Evolutionary conservation across 805 yeast genomes (phyloP).

Genomic region (Wickerhamiella sergipiensis): DNA sequence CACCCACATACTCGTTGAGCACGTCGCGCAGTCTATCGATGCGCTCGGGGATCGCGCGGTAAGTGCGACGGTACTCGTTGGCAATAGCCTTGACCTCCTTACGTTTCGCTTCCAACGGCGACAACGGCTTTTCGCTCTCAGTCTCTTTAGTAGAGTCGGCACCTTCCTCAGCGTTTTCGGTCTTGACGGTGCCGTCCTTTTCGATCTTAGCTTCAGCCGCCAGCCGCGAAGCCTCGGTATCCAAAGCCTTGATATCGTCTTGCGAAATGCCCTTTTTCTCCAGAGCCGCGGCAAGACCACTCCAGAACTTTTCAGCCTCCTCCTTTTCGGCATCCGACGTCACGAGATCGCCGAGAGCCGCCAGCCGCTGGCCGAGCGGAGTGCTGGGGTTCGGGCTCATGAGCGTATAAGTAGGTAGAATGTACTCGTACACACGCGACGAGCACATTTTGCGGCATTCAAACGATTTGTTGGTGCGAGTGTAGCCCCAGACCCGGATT

Average conservation of each 20-base stretch:
- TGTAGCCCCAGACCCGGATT: conserved; percentile 86
- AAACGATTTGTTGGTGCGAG: conserved; percentile 76
- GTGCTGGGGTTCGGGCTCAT: conserved; percentile 80
- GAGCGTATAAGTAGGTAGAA: conserved; percentile 82
- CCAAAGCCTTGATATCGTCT: conserved; percentile 11
- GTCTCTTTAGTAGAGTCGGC: conserved; percentile 22
- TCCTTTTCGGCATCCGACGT: conserved; percentile 46
- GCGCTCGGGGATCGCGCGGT: conserved; percentile 49
- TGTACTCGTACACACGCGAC: conserved; percentile 87
- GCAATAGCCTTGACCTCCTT: conserved; percentile 50
- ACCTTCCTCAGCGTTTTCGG: neutral
- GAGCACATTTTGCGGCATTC: conserved; percentile 94
- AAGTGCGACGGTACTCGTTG: conserved; percentile 51
- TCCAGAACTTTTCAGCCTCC: conserved; percentile 73
- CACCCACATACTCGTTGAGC: conserved; percentile 63
- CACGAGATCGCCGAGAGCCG: conserved; percentile 40
- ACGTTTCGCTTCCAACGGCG: conserved; percentile 12
- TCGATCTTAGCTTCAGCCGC: conserved; percentile 14
- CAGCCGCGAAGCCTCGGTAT: conserved; percentile 4
- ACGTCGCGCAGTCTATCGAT: conserved; percentile 51
- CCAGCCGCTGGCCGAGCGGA: conserved; percentile 46
- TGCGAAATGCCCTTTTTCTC: conserved; percentile 29
- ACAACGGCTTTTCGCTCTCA: conserved; percentile 23
- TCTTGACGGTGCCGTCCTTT: conserved; percentile 3
- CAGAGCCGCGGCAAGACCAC: conserved; percentile 29